Evolutionary conservation across 2,329 filamentous ascomycete species (phyloP), one percentile per base, ranked within the genome.

Genomic region (Xylaria sp.): DNA sequence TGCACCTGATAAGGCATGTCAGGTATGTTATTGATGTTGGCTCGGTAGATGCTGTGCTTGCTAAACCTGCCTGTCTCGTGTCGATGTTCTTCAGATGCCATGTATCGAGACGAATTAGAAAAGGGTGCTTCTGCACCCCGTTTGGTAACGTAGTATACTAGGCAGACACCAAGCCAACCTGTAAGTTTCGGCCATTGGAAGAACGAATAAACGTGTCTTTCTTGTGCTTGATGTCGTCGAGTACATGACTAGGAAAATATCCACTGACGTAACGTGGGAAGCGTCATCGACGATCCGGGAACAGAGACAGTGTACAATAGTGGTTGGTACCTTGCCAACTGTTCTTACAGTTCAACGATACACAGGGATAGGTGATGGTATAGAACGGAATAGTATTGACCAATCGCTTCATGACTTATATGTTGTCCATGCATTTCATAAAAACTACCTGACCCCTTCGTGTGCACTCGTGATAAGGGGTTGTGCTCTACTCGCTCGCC

Each of bases 351-450:
- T 11, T 22, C 10, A 20, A 39, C 15, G 5, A 59, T 42, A 45
- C n/a, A 20, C 17, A 27, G 47, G 17, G 15, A 45, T 36, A 44
- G 2, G 36, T 6, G 27, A n/a, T n/a, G 29, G 22, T 25, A 31
- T 42, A 20, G 50, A 45, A 38, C 15, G 11, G 38, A 38, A 29
- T 31, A 27, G 20, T 17, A 61, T 39, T 39, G 25, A 25, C 49
- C 25, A n/a, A 27, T 54, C 58, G 47, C 54, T 62, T 66, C 53
- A 7, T 53, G 44, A 38, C 33, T 45, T 49, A 49, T 38, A 49
- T 57, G 29, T 39, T 51, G 10, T 55, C 50, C 27, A 42, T 54
- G 45, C 20, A 56, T 44, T 53, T 57, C 57, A 36, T 61, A 22
- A 51, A n/a, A 31, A 29, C 25, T 22, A 47, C 29, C 44, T 36